Evolutionary conservation across 495 filamentous ascomycete species (phyloP), one percentile per base, ranked within the genome.

Genomic region (Hypoxylon subgilvum): DNA sequence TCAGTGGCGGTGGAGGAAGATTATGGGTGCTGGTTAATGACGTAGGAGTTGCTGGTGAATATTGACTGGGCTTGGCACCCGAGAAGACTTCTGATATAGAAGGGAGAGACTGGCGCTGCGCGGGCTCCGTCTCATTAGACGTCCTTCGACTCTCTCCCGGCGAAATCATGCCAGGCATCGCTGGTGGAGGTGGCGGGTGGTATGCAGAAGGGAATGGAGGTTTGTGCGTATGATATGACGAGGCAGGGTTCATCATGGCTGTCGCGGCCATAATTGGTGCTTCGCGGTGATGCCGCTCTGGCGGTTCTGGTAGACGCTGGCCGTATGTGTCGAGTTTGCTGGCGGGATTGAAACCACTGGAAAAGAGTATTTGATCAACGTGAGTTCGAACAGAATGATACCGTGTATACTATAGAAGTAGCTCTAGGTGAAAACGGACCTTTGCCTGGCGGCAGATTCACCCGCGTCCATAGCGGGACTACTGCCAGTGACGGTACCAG

Each of bases 391-490:
- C 16, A 34, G 53, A 41, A 58, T 22, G 46, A 32, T 48, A 38
- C 50, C 49, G 46, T 16, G 51, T 52, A 46, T 36, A 51, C 61
- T 51, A 63, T 45, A 61, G 31, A 32, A 58, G 34, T 41, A 54
- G 55, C 54, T 61, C 61, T 45, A 47, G 32, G 59, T 52, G 60
- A 68, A 21, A 67, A 73, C 76, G 61, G 67, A 81, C 78, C 78
- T 81, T 76, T 77, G 72, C 69, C 76, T 76, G 69, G 68, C 65
- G 57, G 72, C 71, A 70, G 69, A 69, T 60, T 76, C 76, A 63
- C 75, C 78, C 75, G 69, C 72, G 76, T 79, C 78, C 78, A 81
- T 81, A 75, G 71, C 78, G 76, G 71, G 74, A 69, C 64, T 65
- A 47, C 66, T 50, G 61, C 69, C 61, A 64, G 63, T 54, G 39